Base-by-base conservation (phyloP, 2,329 filamentous ascomycete species). In the Metarhizium guizhouense region DNA sequence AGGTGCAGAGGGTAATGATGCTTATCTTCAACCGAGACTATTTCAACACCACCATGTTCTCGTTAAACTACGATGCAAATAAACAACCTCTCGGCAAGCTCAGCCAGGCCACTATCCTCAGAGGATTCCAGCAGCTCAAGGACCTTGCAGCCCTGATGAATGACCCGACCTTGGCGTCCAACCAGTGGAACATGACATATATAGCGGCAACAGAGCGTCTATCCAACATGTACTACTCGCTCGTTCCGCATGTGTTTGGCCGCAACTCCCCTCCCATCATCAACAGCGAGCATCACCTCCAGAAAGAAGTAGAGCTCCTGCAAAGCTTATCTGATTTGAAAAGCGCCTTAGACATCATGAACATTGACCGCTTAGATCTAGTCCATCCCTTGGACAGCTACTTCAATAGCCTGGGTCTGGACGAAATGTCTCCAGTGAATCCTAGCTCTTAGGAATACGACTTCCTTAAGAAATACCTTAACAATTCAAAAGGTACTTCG, bases 241-340 rank as follows among this genome's bases (percentile, higher is more conserved):
- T 87, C 43, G 95, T 96, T 58, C 91, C 91, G 0, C 90, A 95
- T 65, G 81, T 75, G 34, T 93, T 94, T 68, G 88, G 90, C 10
- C 85, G 89, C 36, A 81, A 82, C 47, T 77, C 84, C 0, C 88
- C 89, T 0, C 87, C 88, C 0, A 65, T 92, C 61, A 87, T 95
- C 63, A 67, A 68, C 38, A 73, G 72, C 42, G 65, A 80, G 20
- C 60, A 61, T 1, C 69, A 79, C 60, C 78, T 95, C 62, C 90
- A 92, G 72, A 79, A 73, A 62, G 90, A 95, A 71, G 80, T 93
- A 61, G 86, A 89, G 48, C 77, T 95, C 61, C 80, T 95, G 1
- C 88, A 95, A 64, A 88, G 84, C 58, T 74, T 95, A 66, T 86
- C 84, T 2, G 89, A 94, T 64, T 93, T 95, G 88, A 91, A 92